A percentile compares a stretch with the other conserved stretches of the same genome.
These are phyloP conservation scores for Peronospora farinosa DNA, from an alignment of 352 stramenopile species.

Conservation along the genomic window DNA sequence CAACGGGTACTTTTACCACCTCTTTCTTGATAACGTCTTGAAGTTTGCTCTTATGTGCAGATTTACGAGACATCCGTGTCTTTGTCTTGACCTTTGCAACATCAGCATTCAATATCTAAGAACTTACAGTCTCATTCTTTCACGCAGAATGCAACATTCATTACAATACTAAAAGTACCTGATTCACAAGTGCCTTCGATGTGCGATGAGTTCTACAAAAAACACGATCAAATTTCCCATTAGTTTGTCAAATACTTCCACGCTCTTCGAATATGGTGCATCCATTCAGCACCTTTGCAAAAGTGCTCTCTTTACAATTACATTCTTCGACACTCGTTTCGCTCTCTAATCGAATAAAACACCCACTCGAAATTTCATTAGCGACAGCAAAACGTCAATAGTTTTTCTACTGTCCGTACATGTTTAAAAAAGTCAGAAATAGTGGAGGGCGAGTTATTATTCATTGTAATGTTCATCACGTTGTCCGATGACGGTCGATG, in stretches of 20 bases:
- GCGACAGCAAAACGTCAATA: not conserved
- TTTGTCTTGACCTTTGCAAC: slow-evolving; percentile 12
- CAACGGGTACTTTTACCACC: not conserved
- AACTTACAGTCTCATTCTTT: not conserved
- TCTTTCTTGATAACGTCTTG: slow-evolving; percentile 12
- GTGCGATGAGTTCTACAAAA: slow-evolving; percentile 11
- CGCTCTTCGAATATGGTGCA: not conserved
- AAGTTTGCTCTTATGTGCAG: slow-evolving; percentile 21
- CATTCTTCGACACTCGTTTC: slow-evolving; percentile 5
- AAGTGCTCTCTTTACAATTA: slow-evolving; percentile 13
- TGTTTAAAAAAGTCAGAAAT: slow-evolving; percentile 35
- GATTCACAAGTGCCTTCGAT: not conserved
- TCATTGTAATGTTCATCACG: slow-evolving; percentile 4
- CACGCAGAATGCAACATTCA: not conserved
- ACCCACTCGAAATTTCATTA: not conserved
- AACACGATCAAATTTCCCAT: not conserved
- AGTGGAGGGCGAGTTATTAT: slow-evolving; percentile 28
- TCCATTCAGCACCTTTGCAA: slow-evolving; percentile 19
- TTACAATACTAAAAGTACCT: slow-evolving; percentile 10
- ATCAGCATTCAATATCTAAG: not conserved
- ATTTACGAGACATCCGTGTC: slow-evolving; percentile 4
- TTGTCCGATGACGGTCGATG: slow-evolving; percentile 9
- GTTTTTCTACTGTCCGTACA: slow-evolving; percentile 6
- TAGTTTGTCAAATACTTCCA: not conserved
- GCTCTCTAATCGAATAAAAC: slow-evolving; percentile 3